These are phyloP conservation scores for Trichaptum fuscoviolaceum DNA, from an alignment of 768 basidiomycete species.

Conservation along the genomic window DNA sequence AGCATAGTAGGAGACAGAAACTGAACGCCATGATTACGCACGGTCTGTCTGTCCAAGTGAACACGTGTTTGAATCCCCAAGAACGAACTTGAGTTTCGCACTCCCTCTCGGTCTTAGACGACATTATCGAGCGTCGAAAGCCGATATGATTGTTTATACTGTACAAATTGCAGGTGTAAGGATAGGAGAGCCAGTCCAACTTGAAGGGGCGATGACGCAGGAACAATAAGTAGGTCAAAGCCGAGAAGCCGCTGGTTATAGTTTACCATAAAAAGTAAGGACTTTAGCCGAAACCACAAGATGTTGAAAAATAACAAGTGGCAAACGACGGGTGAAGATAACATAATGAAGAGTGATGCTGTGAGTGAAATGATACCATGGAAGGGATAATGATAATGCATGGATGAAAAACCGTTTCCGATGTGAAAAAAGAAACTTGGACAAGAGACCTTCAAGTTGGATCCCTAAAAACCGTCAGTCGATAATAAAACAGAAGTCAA, in stretches of 20 bases:
- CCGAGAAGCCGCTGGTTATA: neutral
- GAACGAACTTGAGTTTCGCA: constrained; percentile 20
- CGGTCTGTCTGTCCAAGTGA: constrained; percentile 25
- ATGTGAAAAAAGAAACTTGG: neutral
- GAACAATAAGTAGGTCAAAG: neutral
- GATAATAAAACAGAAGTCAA: neutral
- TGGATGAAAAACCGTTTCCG: neutral
- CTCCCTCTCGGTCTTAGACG: constrained; percentile 13
- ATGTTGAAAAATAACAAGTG: neutral
- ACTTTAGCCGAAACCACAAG: neutral
- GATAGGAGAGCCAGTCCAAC: neutral
- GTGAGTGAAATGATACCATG: neutral
- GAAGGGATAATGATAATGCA: neutral
- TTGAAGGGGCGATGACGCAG: neutral
- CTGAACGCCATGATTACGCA: constrained; percentile 11
- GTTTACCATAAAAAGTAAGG: constrained; percentile 1
- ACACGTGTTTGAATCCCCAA: constrained; percentile 24
- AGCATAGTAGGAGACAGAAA: neutral
- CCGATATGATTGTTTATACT: neutral
- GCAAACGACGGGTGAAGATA: neutral
- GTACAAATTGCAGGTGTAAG: neutral
- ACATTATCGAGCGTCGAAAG: constrained; percentile 8
- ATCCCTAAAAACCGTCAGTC: neutral
- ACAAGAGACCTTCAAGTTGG: neutral
- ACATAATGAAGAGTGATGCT: neutral